Percentiles rank a stretch among this genome's conserved stretches.
Conservation (phyloP, 2,329 filamentous ascomycete genomes). For the Trichoderma sp. region DNA sequence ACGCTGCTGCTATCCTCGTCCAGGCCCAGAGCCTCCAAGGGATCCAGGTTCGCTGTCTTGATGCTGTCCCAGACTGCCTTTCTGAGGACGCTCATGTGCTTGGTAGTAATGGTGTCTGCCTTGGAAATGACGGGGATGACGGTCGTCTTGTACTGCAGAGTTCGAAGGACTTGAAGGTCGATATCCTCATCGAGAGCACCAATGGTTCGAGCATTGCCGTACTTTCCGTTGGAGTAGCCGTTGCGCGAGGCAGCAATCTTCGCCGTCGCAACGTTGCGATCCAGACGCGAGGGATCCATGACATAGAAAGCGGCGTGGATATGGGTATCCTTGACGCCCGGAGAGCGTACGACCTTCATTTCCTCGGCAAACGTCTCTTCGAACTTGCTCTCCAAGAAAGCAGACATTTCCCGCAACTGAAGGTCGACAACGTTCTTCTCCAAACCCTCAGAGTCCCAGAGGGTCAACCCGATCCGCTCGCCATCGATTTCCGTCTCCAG, state of each 20-base stretch:
- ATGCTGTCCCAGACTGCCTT: conserved; percentile 86
- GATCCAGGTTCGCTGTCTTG: conserved; percentile 83
- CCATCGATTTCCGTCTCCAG: conserved; percentile 92
- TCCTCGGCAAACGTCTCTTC: conserved; percentile 97
- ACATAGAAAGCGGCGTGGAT: conserved; percentile 95
- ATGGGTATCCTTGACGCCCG: conserved; percentile 91
- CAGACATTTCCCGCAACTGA: conserved; percentile 86
- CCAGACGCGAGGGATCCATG: conserved; percentile 83
- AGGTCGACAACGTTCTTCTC: conserved; percentile 95
- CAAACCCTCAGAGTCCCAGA: conserved; percentile 95
- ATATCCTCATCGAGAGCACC: conserved; percentile 84
- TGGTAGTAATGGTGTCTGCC: conserved; percentile 92
- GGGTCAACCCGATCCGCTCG: conserved; percentile 85
- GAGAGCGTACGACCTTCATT: conserved; percentile 93
- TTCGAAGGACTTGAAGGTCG: conserved; percentile 85
- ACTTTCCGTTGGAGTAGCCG: conserved; percentile 54
- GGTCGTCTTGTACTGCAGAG: conserved; percentile 88
- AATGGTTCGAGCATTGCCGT: conserved; percentile 47
- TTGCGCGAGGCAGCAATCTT: conserved; percentile 49
- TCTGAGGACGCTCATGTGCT: conserved; percentile 91
- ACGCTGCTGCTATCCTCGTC: conserved; percentile 73
- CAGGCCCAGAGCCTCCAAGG: conserved; percentile 80
- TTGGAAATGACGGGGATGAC: conserved; percentile 96
- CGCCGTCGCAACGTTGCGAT: conserved; percentile 74
- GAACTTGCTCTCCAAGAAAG: conserved; percentile 96